Base-by-base conservation (phyloP, 805 yeast genomes). In the Suhomyces sp. region DNA sequence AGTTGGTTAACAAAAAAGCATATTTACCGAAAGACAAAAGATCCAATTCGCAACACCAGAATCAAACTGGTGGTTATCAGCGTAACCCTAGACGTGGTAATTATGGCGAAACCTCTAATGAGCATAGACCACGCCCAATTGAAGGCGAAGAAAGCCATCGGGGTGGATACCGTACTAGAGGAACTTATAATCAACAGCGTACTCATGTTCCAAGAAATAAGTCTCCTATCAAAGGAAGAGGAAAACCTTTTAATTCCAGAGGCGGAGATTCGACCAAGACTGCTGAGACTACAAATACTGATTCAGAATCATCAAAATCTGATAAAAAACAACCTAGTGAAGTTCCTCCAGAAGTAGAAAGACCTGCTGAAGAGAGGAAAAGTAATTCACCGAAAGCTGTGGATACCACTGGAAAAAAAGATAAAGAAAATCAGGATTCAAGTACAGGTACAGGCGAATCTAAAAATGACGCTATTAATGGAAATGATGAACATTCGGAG, bases 1-100 rank as follows among this genome's bases (percentile, higher is more conserved):
- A 61, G 21, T 43, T 61, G 22, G 56, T 51, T 13, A 49, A 44
- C 32, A 51, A 40, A 31, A 43, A 39, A 28, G 32, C 41, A 19
- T 25, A 19, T 20, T 19, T 38, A 8, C 44, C 47, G 25, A 47
- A 45, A 38, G 47, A 40, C 22, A 53, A 39, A 35, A 31, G 42
- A 6, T 10, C 13, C 17, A 26, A 26, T 17, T 13, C 5, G 17
- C 29, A 22, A 18, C 7, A 33, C 17, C 29, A 20, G 5, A 16
- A 16, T 16, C 15, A 16, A 10, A 13, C 12, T 10, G n/a, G n/a
- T n/a, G n/a, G n/a, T n/a, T 16, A 16, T 16, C 19, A 26, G 14
- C 29, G 17, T 17, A 26, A 26, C 12, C 13, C 11, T 11, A 26
- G 17, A 26, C 29, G 20, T 17, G 25, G 34, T 9, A 16, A 17